A percentile compares a stretch with the other conserved stretches of the same genome.
phyloP scores from a whole-genome alignment of 2,329 filamentous ascomycete genomes.

The Botrytis cinerea region DNA sequence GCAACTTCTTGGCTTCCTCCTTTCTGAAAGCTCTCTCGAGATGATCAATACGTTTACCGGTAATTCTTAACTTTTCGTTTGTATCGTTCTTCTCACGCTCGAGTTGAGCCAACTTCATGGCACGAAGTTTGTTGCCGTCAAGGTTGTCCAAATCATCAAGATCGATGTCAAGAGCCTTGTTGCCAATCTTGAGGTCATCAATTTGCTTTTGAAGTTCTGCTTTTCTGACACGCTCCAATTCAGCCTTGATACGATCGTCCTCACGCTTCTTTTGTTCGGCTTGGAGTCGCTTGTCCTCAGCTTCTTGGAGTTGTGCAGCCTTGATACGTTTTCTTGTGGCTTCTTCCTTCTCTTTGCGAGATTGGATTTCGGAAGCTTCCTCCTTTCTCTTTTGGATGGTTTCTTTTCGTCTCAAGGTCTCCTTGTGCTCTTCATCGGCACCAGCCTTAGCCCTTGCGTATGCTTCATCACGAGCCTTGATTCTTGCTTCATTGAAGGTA shows the following conservation, averaged over 20 bases:
- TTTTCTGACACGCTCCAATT: constrained; percentile 86
- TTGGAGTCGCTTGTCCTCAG: constrained; percentile 84
- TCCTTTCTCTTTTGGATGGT: constrained; percentile 97
- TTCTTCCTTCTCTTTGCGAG: constrained; percentile 89
- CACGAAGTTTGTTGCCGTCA: constrained; percentile 86
- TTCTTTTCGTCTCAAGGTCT: constrained; percentile 81
- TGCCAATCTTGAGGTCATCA: constrained; percentile 85
- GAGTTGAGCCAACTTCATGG: constrained; percentile 91
- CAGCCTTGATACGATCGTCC: constrained; percentile 78
- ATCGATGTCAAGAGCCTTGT: constrained; percentile 75
- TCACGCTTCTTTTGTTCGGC: constrained; percentile 92
- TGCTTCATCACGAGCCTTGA: constrained; percentile 77
- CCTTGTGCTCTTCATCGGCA: constrained; percentile 87
- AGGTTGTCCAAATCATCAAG: constrained; percentile 80
- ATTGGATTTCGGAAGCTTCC: constrained; percentile 83
- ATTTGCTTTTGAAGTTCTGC: constrained; percentile 93
- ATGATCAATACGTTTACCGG: constrained; percentile 94
- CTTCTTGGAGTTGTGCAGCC: constrained; percentile 84
- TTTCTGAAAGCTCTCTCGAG: constrained; percentile 95
- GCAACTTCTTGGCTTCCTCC: constrained; percentile 90
- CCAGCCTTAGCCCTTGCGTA: constrained; percentile 81
- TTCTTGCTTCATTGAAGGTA: constrained; percentile 77
- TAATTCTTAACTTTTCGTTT: constrained; percentile 85
- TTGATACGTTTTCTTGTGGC: constrained; percentile 83
- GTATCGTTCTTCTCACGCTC: constrained; percentile 98